A percentile compares a stretch with the other conserved stretches of the same genome.
Conservation (phyloP, 805 yeast species). For the Candida koratica region DNA sequence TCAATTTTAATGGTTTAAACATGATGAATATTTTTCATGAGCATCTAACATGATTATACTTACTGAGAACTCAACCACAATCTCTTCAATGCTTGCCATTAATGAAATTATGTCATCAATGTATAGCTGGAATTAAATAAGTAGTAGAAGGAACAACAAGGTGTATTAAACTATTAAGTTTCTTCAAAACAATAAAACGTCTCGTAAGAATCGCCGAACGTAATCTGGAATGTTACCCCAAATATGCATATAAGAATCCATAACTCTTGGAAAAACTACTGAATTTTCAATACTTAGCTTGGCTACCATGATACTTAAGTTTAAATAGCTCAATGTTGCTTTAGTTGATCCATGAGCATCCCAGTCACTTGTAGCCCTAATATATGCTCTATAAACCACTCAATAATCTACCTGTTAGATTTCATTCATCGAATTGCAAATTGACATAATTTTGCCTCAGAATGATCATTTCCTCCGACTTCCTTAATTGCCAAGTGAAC, state of each 20-base stretch:
- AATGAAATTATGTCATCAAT: conserved; percentile 52
- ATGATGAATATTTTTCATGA: background rate
- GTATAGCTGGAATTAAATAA: conserved; percentile 60
- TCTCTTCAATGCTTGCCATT: conserved; percentile 71
- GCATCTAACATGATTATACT: no score
- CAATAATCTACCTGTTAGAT: no score
- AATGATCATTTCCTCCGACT: no score
- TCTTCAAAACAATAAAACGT: conserved; percentile 64
- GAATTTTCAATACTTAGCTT: conserved; percentile 55
- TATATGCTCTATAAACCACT: conserved; percentile 92
- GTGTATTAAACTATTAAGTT: conserved; percentile 52
- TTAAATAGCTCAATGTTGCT: conserved; percentile 83
- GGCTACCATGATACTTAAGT: conserved; percentile 63
- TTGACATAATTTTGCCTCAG: conserved; percentile 59
- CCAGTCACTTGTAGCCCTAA: conserved; percentile 66
- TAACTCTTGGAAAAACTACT: conserved; percentile 92
- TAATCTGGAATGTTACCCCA: no score
- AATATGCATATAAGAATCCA: conserved; percentile 93
- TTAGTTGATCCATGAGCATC: conserved; percentile 89
- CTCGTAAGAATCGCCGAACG: no score
- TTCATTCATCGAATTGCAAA: conserved; percentile 54
- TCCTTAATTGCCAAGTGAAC: no score
- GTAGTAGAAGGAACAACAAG: conserved; percentile 72
- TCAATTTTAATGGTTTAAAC: no score
- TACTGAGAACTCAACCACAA: no score